phyloP scores from a whole-genome alignment of 1,284 basidiomycete species.

The Fomes fomentarius region DNA sequence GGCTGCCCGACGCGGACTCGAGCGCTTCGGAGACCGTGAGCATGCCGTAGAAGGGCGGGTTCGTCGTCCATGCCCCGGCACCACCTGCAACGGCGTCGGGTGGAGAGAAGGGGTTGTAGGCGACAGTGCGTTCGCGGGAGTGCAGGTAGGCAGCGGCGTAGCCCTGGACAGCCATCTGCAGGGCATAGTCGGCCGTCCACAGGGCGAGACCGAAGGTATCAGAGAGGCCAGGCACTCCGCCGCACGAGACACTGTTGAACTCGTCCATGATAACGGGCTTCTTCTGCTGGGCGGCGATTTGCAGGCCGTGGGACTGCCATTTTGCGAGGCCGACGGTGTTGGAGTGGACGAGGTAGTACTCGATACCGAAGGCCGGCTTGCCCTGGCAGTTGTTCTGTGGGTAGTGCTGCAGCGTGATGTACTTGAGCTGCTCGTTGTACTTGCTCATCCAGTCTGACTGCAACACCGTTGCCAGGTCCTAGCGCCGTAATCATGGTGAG shows the following conservation, averaged over 20 bases:
- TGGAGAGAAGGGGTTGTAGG: slow-evolving; percentile 54
- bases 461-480: slow-evolving; percentile 45
- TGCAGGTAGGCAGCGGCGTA: slow-evolving; percentile 52
- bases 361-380: slow-evolving; percentile 30
- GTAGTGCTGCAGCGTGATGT: slow-evolving; percentile 44
- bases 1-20: slow-evolving; percentile 42
- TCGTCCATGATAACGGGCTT: slow-evolving; percentile 61
- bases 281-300: slow-evolving; percentile 21
- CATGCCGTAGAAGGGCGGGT: slow-evolving; percentile 59
- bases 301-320: slow-evolving; percentile 48
- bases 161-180: slow-evolving; percentile 54
- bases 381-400: slow-evolving; percentile 33
- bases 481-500: background rate
- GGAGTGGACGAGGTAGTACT: slow-evolving; percentile 35
- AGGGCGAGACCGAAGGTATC: slow-evolving; percentile 66
- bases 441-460: slow-evolving; percentile 44
- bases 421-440: slow-evolving; percentile 45
- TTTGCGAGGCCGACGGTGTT: slow-evolving; percentile 38
- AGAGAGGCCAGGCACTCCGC: slow-evolving; percentile 60
- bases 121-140: slow-evolving; percentile 51
- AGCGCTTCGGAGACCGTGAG: slow-evolving; percentile 61
- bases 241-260: slow-evolving; percentile 71
- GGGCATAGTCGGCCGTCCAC: slow-evolving; percentile 59
- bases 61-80: slow-evolving; percentile 50
- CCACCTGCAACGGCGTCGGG: slow-evolving; percentile 38